Evolutionary conservation across 805 yeast species (phyloP).

Genomic region (Wickerhamiella vanderwaltii): DNA sequence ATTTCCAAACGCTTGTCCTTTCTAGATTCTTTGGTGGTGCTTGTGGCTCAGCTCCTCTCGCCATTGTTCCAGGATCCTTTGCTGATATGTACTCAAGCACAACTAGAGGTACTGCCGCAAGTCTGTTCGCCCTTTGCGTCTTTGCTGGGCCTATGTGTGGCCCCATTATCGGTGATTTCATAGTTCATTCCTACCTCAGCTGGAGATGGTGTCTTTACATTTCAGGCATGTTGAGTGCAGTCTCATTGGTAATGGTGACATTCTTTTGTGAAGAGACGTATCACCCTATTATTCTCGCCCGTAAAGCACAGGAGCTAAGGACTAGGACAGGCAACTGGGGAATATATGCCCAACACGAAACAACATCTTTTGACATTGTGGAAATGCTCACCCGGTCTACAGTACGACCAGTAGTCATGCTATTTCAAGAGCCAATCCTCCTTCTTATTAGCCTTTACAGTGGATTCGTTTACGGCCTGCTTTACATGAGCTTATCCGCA

Average conservation of each 20-base stretch:
- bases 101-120: slow-evolving; percentile 64
- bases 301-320: slow-evolving; percentile 52
- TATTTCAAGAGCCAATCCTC: slow-evolving; percentile 30
- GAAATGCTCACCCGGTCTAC: slow-evolving; percentile 31
- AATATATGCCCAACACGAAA: slow-evolving; percentile 53
- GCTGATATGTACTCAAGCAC: slow-evolving; percentile 64
- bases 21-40: slow-evolving; percentile 74
- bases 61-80: slow-evolving; percentile 76
- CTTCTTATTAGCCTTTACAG: slow-evolving; percentile 29
- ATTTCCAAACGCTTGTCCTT: slow-evolving; percentile 55
- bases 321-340: slow-evolving; percentile 71
- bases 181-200: slow-evolving; percentile 46
- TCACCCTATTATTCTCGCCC: slow-evolving; percentile 50
- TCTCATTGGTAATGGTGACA: slow-evolving; percentile 31
- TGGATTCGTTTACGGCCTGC: slow-evolving; percentile 32
- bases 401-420: slow-evolving; percentile 26
- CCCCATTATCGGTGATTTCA: slow-evolving; percentile 67
- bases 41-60: slow-evolving; percentile 74
- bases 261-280: slow-evolving; percentile 57
- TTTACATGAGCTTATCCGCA: slow-evolving; percentile 31
- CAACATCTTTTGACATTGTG: slow-evolving; percentile 27
- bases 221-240: slow-evolving; percentile 47
- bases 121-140: slow-evolving; percentile 58
- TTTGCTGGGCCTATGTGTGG: slow-evolving; percentile 73
- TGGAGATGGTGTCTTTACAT: slow-evolving; percentile 80